A percentile compares a stretch with the other conserved stretches of the same genome.
Conservation (phyloP, 1,139 yeast species). For the Pichia sp. region DNA sequence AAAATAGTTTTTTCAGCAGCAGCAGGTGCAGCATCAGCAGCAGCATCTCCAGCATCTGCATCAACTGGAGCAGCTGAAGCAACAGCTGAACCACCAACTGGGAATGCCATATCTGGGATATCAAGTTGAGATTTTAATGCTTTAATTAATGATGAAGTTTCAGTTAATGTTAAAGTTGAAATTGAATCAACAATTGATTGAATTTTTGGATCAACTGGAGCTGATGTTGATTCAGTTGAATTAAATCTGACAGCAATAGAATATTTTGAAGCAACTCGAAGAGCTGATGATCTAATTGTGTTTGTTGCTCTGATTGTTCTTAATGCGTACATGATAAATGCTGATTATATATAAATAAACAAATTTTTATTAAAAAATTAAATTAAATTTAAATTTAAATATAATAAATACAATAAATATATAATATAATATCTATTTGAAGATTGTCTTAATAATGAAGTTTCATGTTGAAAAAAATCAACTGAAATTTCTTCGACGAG, state of each 20-base stretch:
- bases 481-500: too few species aligned
- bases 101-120: constrained; percentile 89
- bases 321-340: constrained; percentile 6
- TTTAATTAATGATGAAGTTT: constrained; percentile 76
- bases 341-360: too few species aligned
- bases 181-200: constrained; percentile 83
- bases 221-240: constrained; percentile 45
- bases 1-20: constrained; percentile 91
- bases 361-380: too few species aligned
- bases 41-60: constrained; percentile 52
- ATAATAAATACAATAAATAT: too few species aligned
- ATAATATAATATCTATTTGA: too few species aligned
- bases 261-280: constrained; percentile 8
- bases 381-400: too few species aligned
- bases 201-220: constrained; percentile 79
- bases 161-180: constrained; percentile 80
- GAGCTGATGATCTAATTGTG: constrained; percentile 7
- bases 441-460: too few species aligned
- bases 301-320: constrained; percentile 7
- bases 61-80: constrained; percentile 49
- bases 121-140: constrained; percentile 84
- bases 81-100: constrained; percentile 36
- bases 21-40: constrained; percentile 65
- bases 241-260: constrained; percentile 12
- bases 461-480: neutral